phyloP scores from a whole-genome alignment of 495 filamentous ascomycete species.

The Achaetomiella virescens region DNA sequence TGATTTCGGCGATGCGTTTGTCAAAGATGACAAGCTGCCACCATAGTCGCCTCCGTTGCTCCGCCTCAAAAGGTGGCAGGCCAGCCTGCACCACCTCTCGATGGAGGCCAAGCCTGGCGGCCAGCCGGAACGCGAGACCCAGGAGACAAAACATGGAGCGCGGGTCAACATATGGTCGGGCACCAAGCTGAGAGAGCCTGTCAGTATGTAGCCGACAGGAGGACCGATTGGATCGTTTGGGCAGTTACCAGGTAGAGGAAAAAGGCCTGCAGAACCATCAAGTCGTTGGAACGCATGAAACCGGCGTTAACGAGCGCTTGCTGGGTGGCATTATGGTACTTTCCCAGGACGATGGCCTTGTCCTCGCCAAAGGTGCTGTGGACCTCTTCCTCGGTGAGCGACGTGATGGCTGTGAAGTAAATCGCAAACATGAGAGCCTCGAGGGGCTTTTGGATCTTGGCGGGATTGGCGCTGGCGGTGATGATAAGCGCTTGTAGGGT shows the following conservation, averaged over 20 bases:
- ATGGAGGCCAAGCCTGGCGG: constrained; percentile 61
- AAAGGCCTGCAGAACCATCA: constrained; percentile 50
- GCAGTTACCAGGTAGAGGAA: constrained; percentile 49
- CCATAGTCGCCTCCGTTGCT: constrained; percentile 64
- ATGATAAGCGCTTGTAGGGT: constrained; percentile 52
- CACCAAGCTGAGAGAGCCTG: constrained; percentile 31
- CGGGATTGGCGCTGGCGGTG: constrained; percentile 40
- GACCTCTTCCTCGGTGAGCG: constrained; percentile 47
- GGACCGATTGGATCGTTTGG: background rate
- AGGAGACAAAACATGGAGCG: constrained; percentile 49
- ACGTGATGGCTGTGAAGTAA: constrained; percentile 48
- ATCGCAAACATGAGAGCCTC: constrained; percentile 55
- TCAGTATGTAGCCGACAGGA: constrained; percentile 14
- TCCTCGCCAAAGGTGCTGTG: constrained; percentile 44
- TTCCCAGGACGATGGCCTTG: constrained; percentile 36
- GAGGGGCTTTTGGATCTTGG: constrained; percentile 42
- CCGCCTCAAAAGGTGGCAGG: constrained; percentile 61
- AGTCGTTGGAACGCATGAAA: constrained; percentile 50
- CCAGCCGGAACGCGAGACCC: constrained; percentile 61
- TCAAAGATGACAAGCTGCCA: constrained; percentile 66
- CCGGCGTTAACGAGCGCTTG: constrained; percentile 52
- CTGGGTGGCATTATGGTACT: constrained; percentile 46
- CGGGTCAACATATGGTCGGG: constrained; percentile 44
- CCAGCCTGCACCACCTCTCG: constrained; percentile 55
- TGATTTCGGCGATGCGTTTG: constrained; percentile 55